Conservation (phyloP, 345 rosid species). For the Acer saccharum region DNA sequence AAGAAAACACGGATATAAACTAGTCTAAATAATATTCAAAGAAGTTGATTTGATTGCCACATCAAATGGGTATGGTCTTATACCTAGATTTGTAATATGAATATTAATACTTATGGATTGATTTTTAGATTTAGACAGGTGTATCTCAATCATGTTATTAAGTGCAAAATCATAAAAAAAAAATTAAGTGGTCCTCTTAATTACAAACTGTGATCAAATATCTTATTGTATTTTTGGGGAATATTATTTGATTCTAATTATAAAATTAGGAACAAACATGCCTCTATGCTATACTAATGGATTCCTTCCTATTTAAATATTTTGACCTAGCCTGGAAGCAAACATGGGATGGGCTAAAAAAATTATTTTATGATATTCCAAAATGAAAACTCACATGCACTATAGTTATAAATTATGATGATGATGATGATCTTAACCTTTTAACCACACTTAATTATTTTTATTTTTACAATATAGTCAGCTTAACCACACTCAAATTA, state of each 20-base stretch:
- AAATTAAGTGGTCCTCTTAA: too few relatives aligned
- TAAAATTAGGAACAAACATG: not conserved
- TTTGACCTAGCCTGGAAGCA: not conserved
- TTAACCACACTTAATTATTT: not conserved
- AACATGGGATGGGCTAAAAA: slow-evolving; percentile 5
- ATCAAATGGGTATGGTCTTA: not conserved
- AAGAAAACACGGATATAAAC: too few relatives aligned
- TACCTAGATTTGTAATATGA: not conserved
- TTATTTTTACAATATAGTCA: too few relatives aligned
- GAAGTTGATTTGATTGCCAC: not conserved
- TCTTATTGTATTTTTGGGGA: too few relatives aligned
- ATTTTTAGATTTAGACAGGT: not conserved
- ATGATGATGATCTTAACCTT: not conserved
- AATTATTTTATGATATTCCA: not conserved
- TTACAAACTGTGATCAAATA: too few relatives aligned
- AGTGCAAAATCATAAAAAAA: not conserved
- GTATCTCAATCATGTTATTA: not conserved
- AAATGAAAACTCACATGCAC: not conserved
- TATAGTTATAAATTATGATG: not conserved
- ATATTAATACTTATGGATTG: too few relatives aligned
- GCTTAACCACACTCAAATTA: too few relatives aligned
- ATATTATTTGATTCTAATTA: too few relatives aligned
- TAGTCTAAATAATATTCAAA: not conserved
- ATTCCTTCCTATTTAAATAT: not conserved
- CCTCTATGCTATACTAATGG: not conserved